Evolutionary conservation across 169 alveolate genomes (phyloP).

Genomic region (Eimeria acervulina): DNA sequence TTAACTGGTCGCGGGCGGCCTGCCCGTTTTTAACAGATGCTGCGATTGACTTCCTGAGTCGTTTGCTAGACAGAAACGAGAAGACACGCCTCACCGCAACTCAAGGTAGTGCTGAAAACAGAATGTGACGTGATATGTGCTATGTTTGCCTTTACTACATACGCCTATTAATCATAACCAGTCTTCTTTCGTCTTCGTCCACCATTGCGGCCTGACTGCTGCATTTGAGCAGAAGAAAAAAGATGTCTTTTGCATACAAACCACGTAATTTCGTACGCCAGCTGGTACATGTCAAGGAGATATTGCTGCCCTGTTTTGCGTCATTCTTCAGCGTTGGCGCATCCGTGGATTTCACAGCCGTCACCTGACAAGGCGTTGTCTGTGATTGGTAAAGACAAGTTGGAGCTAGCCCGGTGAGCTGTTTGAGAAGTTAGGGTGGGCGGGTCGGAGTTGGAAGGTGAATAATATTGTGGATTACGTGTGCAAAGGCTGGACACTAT

Average conservation of each 20-base stretch:
- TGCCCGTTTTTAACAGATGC: conserved; percentile 77
- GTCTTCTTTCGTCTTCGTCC: neutral
- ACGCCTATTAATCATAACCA: no score
- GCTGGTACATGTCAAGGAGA: neutral
- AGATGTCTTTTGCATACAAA: neutral
- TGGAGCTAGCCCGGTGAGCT: conserved; percentile 78
- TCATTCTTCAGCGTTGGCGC: conserved; percentile 72
- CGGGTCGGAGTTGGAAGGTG: no score
- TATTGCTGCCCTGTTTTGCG: neutral
- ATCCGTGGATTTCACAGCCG: conserved; percentile 76
- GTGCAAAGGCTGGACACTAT: no score
- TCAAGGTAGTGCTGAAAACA: conserved; percentile 57
- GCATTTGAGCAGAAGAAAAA: neutral
- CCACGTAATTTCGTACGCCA: neutral
- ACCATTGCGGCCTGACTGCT: neutral
- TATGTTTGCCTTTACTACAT: neutral
- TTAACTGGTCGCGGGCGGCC: conserved; percentile 81
- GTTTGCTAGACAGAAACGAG: conserved; percentile 77
- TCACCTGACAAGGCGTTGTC: conserved; percentile 77
- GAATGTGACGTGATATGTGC: neutral
- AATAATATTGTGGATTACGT: no score
- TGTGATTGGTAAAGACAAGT: conserved; percentile 69
- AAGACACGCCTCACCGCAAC: conserved; percentile 81
- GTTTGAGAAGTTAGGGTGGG: no score
- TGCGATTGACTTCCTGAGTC: conserved; percentile 81